Percentiles rank a stretch among this genome's conserved stretches.
These are phyloP conservation scores for Skeletonema menzelii DNA, from an alignment of 108 stramenopile species.

Conservation along the genomic window DNA sequence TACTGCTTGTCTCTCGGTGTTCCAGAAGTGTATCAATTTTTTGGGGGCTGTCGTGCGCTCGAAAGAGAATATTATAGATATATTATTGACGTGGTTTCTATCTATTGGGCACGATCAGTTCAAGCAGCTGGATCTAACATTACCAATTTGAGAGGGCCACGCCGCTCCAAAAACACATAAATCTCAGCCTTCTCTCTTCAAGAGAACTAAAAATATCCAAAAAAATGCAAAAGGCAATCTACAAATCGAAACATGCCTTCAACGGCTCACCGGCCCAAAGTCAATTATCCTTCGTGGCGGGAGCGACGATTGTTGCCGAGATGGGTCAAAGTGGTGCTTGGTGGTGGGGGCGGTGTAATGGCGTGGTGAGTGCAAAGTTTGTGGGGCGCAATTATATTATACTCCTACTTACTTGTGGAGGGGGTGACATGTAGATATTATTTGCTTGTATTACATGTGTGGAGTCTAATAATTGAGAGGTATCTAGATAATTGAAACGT, in stretches of 20 bases:
- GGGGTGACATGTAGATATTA: too few species aligned
- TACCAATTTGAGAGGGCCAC: too few species aligned
- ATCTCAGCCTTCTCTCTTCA: not conserved
- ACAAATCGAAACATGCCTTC: slow-evolving; percentile 82
- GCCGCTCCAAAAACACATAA: too few species aligned
- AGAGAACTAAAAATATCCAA: not conserved
- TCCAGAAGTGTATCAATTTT: too few species aligned
- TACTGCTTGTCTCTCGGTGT: not conserved
- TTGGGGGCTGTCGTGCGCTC: not conserved
- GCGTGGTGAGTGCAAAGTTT: not conserved
- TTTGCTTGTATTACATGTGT: too few species aligned
- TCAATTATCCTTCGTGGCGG: slow-evolving; percentile 73
- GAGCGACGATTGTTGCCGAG: slow-evolving; percentile 62
- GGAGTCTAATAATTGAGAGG: too few species aligned
- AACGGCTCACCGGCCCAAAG: slow-evolving; percentile 69
- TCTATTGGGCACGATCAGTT: too few species aligned
- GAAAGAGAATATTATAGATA: not conserved
- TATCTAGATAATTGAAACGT: too few species aligned
- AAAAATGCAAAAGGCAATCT: slow-evolving; percentile 28
- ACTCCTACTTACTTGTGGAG: too few species aligned
- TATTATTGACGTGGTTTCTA: too few species aligned
- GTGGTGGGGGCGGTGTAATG: slow-evolving; percentile 78
- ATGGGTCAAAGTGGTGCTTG: slow-evolving; percentile 74
- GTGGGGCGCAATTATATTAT: too few species aligned
- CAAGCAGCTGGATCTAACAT: too few species aligned